phyloP scores from a whole-genome alignment of 805 yeast species.

The Candida parachauliodes region DNA sequence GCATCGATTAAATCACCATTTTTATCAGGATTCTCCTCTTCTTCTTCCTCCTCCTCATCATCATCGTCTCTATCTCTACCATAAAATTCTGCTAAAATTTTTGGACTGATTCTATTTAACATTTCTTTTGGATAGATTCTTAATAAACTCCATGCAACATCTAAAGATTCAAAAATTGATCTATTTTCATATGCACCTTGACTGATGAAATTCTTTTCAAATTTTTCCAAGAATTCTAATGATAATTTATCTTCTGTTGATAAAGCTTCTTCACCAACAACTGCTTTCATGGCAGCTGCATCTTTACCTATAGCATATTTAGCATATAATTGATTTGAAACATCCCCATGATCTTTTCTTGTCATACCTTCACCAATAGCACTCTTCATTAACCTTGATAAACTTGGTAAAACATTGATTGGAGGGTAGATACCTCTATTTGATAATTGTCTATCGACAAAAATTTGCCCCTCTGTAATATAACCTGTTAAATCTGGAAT shows the following conservation, averaged over 20 bases:
- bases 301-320: conserved; percentile 99
- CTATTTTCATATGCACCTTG: conserved; percentile 98
- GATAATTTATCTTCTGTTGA: conserved; percentile 97
- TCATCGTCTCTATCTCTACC: conserved; percentile 77
- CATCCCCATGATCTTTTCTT: conserved; percentile 99
- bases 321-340: conserved; percentile 97
- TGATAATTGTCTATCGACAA: conserved; percentile 91
- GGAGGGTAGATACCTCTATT: conserved; percentile 99
- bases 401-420: conserved; percentile 94
- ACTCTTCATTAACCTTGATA: conserved; percentile 97
- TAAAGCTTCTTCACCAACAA: conserved; percentile 99
- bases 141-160: conserved; percentile 95
- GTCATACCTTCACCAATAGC: conserved; percentile 99
- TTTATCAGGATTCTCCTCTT: conserved; percentile 10
- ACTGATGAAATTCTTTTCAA: conserved; percentile 89
- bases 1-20: conserved; percentile 9
- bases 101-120: conserved; percentile 97
- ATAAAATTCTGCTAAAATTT: conserved; percentile 91
- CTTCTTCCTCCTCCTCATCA: conserved; percentile 43
- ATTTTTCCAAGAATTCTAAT: conserved; percentile 94
- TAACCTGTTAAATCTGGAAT: conserved; percentile 99
- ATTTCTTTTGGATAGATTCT: conserved; percentile 99
- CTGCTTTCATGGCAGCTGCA: conserved; percentile 99
- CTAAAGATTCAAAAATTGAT: conserved; percentile 90
- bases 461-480: conserved; percentile 98